Evolutionary conservation across 2,329 filamentous ascomycete genomes (phyloP).

Genomic region (Diaporthe destruens): DNA sequence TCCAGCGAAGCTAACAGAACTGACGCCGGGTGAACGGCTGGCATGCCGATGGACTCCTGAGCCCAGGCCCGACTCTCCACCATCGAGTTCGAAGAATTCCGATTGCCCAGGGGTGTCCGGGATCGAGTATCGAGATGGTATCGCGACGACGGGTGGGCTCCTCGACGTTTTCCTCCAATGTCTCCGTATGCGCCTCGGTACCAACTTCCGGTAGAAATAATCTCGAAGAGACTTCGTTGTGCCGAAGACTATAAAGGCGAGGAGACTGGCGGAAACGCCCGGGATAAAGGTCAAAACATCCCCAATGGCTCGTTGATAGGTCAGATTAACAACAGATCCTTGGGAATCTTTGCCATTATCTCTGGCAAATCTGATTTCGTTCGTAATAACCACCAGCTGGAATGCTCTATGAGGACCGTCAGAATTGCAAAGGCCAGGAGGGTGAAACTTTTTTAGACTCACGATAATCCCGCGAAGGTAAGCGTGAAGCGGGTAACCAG

Average conservation of each 20-base stretch:
- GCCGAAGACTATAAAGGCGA: slow-evolving; percentile 57
- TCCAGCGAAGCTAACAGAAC: slow-evolving; percentile 7
- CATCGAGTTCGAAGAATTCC: slow-evolving; percentile 34
- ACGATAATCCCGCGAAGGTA: slow-evolving; percentile 57
- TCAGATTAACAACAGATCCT: slow-evolving; percentile 51
- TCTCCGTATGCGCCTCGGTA: slow-evolving; percentile 42
- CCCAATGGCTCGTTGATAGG: slow-evolving; percentile 46
- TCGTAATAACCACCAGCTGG: slow-evolving; percentile 54
- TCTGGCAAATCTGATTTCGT: slow-evolving; percentile 51
- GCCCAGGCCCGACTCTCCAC: slow-evolving; percentile 19
- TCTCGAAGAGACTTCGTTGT: slow-evolving; percentile 54
- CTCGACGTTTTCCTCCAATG: slow-evolving; percentile 17
- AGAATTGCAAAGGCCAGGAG: neutral
- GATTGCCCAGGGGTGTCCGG: slow-evolving; percentile 15
- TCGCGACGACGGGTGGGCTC: neutral
- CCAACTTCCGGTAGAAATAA: slow-evolving; percentile 46
- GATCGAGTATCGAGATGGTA: slow-evolving; percentile 11
- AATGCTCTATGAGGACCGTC: slow-evolving; percentile 48
- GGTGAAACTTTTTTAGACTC: slow-evolving; percentile 31
- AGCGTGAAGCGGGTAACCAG: slow-evolving; percentile 60
- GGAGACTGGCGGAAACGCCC: slow-evolving; percentile 52
- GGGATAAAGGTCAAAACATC: slow-evolving; percentile 54
- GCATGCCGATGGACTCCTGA: neutral
- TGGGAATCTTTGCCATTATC: slow-evolving; percentile 48
- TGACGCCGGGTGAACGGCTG: slow-evolving; percentile 11